phyloP scores from a whole-genome alignment of 805 yeast genomes.

The Saturnispora sanitii region DNA sequence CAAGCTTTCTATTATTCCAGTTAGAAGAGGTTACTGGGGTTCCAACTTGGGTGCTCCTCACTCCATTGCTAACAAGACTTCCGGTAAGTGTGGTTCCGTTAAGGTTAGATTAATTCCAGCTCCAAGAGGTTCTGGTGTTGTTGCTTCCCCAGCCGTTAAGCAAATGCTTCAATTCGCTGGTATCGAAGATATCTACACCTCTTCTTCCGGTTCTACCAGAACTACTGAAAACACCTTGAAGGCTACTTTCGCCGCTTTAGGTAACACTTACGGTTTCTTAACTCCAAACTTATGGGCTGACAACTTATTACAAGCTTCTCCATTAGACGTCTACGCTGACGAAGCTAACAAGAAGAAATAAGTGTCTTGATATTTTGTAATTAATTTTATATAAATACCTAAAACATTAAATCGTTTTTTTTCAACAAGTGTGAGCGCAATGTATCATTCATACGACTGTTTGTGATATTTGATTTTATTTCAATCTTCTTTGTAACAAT shows the following conservation, averaged over 20 bases:
- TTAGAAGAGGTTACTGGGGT: conserved; percentile 99
- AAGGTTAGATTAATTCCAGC: conserved; percentile 98
- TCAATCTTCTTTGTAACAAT: no score
- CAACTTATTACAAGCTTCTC: conserved; percentile 77
- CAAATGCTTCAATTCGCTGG: conserved; percentile 98
- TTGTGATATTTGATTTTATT: no score
- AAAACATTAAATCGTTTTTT: not conserved
- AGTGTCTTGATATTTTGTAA: conserved; percentile 19
- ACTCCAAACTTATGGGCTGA: conserved; percentile 98
- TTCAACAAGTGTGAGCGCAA: no score
- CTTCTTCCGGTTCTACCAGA: conserved; percentile 98
- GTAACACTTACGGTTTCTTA: conserved; percentile 99
- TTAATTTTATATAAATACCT: not conserved
- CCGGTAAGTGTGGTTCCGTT: conserved; percentile 99
- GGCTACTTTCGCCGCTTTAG: conserved; percentile 98
- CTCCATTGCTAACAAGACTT: conserved; percentile 94
- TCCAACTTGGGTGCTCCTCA: conserved; percentile 99
- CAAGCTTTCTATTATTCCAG: conserved; percentile 96
- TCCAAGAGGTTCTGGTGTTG: conserved; percentile 99
- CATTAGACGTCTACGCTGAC: conserved; percentile 90
- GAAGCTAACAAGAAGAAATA: conserved; percentile 74
- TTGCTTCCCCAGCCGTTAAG: conserved; percentile 99
- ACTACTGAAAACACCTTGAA: conserved; percentile 99
- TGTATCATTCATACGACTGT: no score
- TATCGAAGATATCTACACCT: conserved; percentile 98